Evolutionary conservation across 805 yeast species (phyloP), one percentile per base, ranked within the genome.

Genomic region (Yarrowia deformans): DNA sequence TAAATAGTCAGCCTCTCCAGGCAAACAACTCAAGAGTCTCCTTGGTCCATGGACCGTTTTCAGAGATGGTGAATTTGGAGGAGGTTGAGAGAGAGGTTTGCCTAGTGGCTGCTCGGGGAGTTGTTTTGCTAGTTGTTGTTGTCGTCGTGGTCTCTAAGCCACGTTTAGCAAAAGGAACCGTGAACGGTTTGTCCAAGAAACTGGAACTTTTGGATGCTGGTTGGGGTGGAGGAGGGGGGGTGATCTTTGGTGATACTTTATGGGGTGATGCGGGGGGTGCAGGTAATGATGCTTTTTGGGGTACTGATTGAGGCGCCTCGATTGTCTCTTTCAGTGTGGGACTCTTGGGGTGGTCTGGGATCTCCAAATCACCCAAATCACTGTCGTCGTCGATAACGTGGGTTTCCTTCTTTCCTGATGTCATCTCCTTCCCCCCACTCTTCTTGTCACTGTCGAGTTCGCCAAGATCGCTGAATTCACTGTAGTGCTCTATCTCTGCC

Each of bases 1-100:
- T 42, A 35, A 43, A 66, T 66, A 52, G 1, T 42, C 48, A 43
- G 14, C 43, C 54, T 49, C 74, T 71, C 75, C 74, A 73, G 1
- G 75, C 68, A 61, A 76, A 75, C 42, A 76, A 66, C 23, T 74
- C 72, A 40, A 72, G 74, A 14, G 77, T 76, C 46, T 76, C 78
- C n/a, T 67, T 63, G 1, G 76, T 71, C 78, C 78, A 76, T n/a
- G 78, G 76, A 29, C 78, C 78, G 40, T 39, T 55, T 13, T 67
- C 68, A 2, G 39, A 56, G 19, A 68, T 55, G 10, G 68, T 16
- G 12, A 46, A 3, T 14, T 68, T 64, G 14, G 52, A 23, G 18
- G 50, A 46, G 10, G 35, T 10, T 12, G 23, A 12, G 35, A n/a
- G n/a, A n/a, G 52, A 14, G 29, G 29, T 14, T 16, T 40, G 43